Base-by-base conservation (phyloP, 2,329 filamentous ascomycete genomes). In the Ceratocystiopsis brevicomis region DNA sequence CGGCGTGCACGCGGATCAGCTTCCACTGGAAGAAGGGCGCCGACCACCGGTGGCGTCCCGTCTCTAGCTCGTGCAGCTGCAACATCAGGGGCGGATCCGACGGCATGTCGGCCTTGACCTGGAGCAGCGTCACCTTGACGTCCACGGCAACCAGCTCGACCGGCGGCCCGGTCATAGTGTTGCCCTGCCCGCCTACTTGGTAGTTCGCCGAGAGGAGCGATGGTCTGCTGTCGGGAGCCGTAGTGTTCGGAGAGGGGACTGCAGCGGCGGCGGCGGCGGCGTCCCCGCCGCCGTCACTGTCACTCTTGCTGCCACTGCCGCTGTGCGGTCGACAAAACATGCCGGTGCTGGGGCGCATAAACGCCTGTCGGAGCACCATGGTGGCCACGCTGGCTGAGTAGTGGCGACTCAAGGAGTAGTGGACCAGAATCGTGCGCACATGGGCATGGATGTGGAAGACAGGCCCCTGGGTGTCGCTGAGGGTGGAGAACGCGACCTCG, bases 351-450 rank as follows among this genome's bases (percentile, higher is more conserved):
- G 25, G 10, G 8, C 25, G 25, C 25, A 30, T 30, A 49, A 87
- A 82, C 0, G 81, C 79, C 53, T 76, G 76, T 43, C 70, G 69
- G 19, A 98, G 59, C 3, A 92, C 83, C 55, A 77, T 78, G 19
- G 71, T 64, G 10, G 88, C 90, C 47, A 96, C 76, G 1, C 85
- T 82, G 21, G 92, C 69, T 0, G 87, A 81, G 55, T 95, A 98
- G 56, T 94, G 87, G 4, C 87, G 79, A 57, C 92, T 94, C 0
- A 98, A 70, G 0, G 92, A 98, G 56, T 96, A 96, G 41, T 92
- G 81, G 9, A 93, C 55, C 47, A 83, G 75, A 2, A 98, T 62
- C 6, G 81, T 84, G 51, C 81, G 80, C 17, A 90, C 71, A 42
- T 81, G 74, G 0, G 84, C 81, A 51, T 92, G 85, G 38, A 96